These are phyloP conservation scores for Didymella sp. DNA, from an alignment of 2,329 filamentous ascomycete genomes.

Conservation along the genomic window DNA sequence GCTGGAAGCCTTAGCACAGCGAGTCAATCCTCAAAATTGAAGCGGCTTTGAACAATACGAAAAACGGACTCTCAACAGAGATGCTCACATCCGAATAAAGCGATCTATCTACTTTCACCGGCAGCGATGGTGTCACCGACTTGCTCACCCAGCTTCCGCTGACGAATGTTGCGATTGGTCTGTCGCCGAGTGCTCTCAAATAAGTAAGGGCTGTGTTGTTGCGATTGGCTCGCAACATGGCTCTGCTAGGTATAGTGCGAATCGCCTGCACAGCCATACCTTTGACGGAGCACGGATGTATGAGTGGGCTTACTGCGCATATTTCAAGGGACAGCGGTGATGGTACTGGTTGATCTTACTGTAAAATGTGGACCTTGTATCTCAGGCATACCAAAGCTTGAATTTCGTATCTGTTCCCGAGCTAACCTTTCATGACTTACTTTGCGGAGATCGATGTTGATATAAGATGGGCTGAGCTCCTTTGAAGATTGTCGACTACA, in stretches of 20 bases:
- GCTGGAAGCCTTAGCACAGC: neutral
- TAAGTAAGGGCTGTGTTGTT: constrained; percentile 6
- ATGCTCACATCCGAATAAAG: neutral
- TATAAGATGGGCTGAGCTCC: constrained; percentile 1
- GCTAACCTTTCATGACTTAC: constrained; percentile 5
- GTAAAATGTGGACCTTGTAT: neutral
- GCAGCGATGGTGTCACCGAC: neutral
- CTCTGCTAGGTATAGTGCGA: constrained; percentile 22
- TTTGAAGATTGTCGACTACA: neutral
- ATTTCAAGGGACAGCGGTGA: neutral
- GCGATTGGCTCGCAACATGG: constrained; percentile 29
- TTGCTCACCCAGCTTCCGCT: neutral
- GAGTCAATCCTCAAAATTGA: neutral
- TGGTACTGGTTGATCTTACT: neutral
- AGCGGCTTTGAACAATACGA: neutral
- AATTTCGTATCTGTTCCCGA: neutral
- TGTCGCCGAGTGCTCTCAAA: constrained; percentile 7
- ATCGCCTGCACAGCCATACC: constrained; percentile 7
- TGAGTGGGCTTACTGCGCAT: neutral
- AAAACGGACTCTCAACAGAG: neutral
- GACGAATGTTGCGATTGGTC: constrained; percentile 10
- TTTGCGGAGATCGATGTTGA: neutral
- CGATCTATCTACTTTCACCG: neutral
- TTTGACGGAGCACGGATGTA: neutral
- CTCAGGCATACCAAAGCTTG: neutral